Evolutionary conservation across 2,329 filamentous ascomycete species (phyloP), one percentile per base, ranked within the genome.

Genomic region (Pseudocercospora cruenta): DNA sequence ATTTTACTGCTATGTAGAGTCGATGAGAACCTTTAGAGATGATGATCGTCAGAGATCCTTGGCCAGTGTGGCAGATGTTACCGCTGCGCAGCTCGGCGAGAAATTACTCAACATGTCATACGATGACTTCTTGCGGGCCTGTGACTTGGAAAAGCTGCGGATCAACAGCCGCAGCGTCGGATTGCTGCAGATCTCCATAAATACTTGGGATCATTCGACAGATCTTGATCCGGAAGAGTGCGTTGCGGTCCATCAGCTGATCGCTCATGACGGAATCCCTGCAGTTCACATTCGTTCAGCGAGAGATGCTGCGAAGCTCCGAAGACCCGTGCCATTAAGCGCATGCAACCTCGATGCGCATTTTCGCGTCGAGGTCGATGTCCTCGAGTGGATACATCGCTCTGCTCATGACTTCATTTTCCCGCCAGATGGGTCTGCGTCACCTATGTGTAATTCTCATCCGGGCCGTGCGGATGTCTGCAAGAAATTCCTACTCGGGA

Each of bases 361-460:
- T 4, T 1, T 39, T 2, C 19, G 45, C 24, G 45, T n/a, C 14
- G 28, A 45, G 26, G 2, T 7, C 1, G 33, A 36, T 1, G 7
- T 9, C 14, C n/a, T 62, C 1, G 24, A 22, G 12, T 62, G 60
- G 49, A 22, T 62, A 19, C 51, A 62, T 33, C 49, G 60, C n/a
- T 62, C 59, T 54, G 59, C 51, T 8, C 47, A 61, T 22, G 58
- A 61, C 6, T 33, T 61, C 5, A 16, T 61, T 1, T 61, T 61
- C 10, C 39, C 45, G 21, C 39, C n/a, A 9, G 58, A 33, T 12
- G 45, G 45, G 3, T 10, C 45, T 21, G 22, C 12, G 4, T 22
- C 45, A 10, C 45, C 10, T n/a, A 6, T 22, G 4, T 16, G 1
- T 5, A n/a, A 5, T 5, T 39, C 14, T 16, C 14, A n/a, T 16